Base-by-base conservation (phyloP, 257 asterid genomes). In the Solanum rostratum region DNA sequence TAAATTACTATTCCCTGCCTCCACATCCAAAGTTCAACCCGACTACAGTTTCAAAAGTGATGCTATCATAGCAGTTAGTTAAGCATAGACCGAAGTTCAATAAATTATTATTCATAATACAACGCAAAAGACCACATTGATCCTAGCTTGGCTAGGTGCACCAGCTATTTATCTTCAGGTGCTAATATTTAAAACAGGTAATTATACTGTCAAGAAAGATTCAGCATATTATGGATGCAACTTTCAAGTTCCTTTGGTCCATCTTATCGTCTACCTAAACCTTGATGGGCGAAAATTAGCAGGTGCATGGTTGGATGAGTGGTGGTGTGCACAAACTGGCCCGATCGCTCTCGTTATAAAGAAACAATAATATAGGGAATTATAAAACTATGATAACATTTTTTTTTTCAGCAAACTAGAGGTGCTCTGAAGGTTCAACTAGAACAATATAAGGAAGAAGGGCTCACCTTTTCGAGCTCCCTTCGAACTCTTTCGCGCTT, bases 401-500 rank as follows among this genome's bases (percentile, higher is more conserved):
- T 54, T 45, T 5, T 52, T 52, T 19, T 55, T 1, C 65, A 57
- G 11, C 65, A 57, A 57, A 55, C 11, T 20, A 57, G 11, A 57
- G 4, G 29, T 20, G 60, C 60, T 54, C 65, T 57, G 14, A 62
- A 22, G 69, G 37, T 24, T 62, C 3, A 57, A 57, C 69, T 22
- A 62, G 9, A 62, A 10, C 3, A 27, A 55, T 59, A 83, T 14
- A 11, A 27, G 41, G 9, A 4, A 69, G 24, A 18, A 41, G 15
- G 27, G 11, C 16, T 49, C 45, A 92, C 99, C 97, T 93, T 96
- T 89, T 96, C 94, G 14, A 96, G 94, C 86, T 96, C 99, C 79
- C 89, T 95, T 84, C 92, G 90, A 7, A 96, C 99, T 87, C 95
- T 90, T 94, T 87, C 88, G 6, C 98, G 91, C 76, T 96, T 96